Base-by-base conservation (phyloP, 768 basidiomycete genomes). In the Tulasnella calospora region DNA sequence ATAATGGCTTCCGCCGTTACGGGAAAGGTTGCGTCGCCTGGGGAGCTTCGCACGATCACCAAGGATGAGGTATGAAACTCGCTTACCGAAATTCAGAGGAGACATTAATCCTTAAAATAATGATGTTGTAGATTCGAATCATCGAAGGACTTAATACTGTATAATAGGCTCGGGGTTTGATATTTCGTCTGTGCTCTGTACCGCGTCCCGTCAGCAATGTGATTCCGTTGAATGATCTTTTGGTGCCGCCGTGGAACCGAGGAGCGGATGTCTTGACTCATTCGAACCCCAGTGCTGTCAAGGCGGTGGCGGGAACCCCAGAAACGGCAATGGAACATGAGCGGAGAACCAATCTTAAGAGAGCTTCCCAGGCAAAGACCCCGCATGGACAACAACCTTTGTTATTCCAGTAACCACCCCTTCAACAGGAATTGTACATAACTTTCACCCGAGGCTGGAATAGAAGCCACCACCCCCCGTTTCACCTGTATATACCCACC, bases 41-140 rank as follows among this genome's bases (percentile, higher is more conserved):
- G 96, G 13, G 91, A 95, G 82, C 83, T 96, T 81, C 86, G 90
- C 81, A 93, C 90, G 2, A 92, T 97, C 83, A 90, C 86, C 19
- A 88, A 88, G 74, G 84, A 88, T 35, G 95, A 96, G 89, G 93
- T 93, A 55, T 79, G 87, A 85, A 6, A 35, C 70, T 41, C 30
- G 36, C 36, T 72, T 35, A 35, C 27, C 61, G 61, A 5, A 0
- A 30, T 17, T 40, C 44, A 41, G 44, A 46, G 4, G 36, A 72
- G 38, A n/a, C 36, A 27, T 23, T 40, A 41, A 40, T 19, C 23
- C 0, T 40, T 41, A n/a, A n/a, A n/a, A n/a, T 41, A 15, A 40
- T 27, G 19, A 15, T 35, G 21, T 23, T 72, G 38, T 38, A 72
- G 71, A 41, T 72, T 17, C 36, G 71, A 46, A 46, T 72, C 71